Conservation (phyloP, 2,329 filamentous ascomycete genomes). For the Aspergillus jensenii region DNA sequence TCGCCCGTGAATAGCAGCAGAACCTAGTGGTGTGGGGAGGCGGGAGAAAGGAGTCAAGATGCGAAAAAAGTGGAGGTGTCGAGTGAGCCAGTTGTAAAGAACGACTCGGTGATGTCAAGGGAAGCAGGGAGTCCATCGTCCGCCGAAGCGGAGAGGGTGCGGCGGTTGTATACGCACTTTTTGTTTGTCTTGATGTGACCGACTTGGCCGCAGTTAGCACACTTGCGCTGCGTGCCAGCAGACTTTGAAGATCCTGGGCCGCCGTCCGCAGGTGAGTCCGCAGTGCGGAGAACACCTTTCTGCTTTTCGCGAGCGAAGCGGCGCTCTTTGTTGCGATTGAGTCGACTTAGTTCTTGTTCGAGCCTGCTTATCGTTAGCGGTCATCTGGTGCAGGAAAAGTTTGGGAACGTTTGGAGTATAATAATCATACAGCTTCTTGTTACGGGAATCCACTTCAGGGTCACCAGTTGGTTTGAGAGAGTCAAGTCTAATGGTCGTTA, state of each 20-base stretch:
- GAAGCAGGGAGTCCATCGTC: conserved; percentile 2
- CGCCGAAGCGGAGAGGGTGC: not conserved
- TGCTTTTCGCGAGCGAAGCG: conserved; percentile 87
- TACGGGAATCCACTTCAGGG: conserved; percentile 62
- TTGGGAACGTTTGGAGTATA: not conserved
- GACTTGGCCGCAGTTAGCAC: conserved; percentile 93
- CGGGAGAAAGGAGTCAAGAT: not conserved
- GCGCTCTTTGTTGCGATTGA: conserved; percentile 89
- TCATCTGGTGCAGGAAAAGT: not conserved
- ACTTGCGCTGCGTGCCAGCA: conserved; percentile 72
- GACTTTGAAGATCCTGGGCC: conserved; percentile 59
- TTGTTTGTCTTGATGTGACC: conserved; percentile 99
- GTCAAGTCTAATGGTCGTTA: conserved; percentile 49
- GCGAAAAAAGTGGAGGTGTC: conserved; percentile 22
- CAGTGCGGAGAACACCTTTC: conserved; percentile 61
- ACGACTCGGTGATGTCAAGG: conserved; percentile 8
- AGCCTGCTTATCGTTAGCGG: conserved; percentile 49
- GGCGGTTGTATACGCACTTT: conserved; percentile 60
- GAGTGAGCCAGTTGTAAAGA: not conserved
- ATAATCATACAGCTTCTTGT: conserved; percentile 54
- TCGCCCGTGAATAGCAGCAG: not conserved
- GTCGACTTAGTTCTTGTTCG: conserved; percentile 73
- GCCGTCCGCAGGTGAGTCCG: conserved; percentile 44
- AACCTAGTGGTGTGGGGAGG: not conserved
- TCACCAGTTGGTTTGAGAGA: conserved; percentile 66